Evolutionary conservation across 1,284 basidiomycete species (phyloP), one percentile per base, ranked within the genome.

Genomic region (Quambalaria eucalypti): DNA sequence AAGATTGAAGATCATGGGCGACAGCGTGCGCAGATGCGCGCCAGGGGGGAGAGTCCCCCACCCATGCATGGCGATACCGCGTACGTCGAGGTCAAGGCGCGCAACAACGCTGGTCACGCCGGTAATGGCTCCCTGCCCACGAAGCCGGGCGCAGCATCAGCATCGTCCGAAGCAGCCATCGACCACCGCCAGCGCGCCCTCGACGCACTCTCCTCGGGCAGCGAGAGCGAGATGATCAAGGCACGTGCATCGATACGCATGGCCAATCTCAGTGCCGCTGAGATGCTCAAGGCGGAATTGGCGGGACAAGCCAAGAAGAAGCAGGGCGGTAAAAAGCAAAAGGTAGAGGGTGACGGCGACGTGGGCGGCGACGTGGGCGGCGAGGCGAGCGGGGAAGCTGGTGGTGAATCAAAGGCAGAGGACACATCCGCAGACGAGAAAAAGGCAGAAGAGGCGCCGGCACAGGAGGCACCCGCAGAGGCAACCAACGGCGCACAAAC

Each of bases 211-310:
- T 57, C 69, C 3, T 66, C 66, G 26, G 69, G 69, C 12, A 59
- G 66, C 49, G 69, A 65, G 50, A 64, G 62, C 46, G 58, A 72
- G 33, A 62, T 72, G 8, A 65, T 74, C 19, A 50, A 57, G 21
- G 61, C 71, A 39, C 66, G 65, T 23, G 63, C 65, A 19, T 64
- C 69, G 28, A 68, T 68, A 7, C 57, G 92, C 56, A 86, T 95
- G 83, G 93, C 92, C 14, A 97, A 98, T 74, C 84, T 96, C 82
- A 89, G 85, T 78, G 93, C 93, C 44, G 92, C 91, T 55, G 88
- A 96, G 73, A 84, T 86, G 74, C 81, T 98, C 65, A 92, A 90
- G 78, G 91, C 90, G 51, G 88, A 97, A 77, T 78, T 98, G 62
- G 83, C 84, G 58, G 85, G 85, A 36, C 77, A 84, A 52, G 72